phyloP scores from a whole-genome alignment of 2,329 filamentous ascomycete genomes.

The Apiospora malaysiana region DNA sequence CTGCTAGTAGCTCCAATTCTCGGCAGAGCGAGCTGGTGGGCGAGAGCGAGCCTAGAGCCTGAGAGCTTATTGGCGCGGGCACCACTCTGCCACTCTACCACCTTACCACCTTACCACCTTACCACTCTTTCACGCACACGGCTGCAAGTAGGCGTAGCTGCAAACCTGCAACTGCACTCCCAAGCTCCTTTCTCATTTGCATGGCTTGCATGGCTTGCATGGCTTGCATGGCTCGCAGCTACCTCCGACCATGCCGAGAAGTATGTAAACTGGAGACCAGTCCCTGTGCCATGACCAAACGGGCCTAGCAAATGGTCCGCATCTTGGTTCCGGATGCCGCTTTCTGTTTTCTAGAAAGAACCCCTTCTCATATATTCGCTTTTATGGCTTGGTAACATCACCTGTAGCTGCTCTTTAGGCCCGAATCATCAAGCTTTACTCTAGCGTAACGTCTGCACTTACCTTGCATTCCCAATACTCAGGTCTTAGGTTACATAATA shows the following conservation, averaged over 20 bases:
- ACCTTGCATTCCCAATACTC: too few species aligned
- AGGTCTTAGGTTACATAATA: too few species aligned
- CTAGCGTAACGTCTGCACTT: not conserved
- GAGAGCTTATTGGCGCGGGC: not conserved
- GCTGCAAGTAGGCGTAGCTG: too few species aligned
- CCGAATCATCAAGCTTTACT: not conserved
- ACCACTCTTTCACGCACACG: too few species aligned
- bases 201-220: not conserved
- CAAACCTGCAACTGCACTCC: not conserved
- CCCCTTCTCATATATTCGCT: not conserved
- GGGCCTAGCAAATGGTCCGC: not conserved
- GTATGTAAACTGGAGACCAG: not conserved
- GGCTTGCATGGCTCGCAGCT: not conserved
- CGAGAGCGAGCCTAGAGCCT: not conserved
- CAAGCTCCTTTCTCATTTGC: slow-evolving; percentile 7
- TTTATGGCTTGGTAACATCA: not conserved
- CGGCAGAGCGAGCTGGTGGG: slow-evolving; percentile 9
- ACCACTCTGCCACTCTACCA: not conserved
- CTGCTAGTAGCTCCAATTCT: slow-evolving; percentile 3
- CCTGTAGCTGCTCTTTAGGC: not conserved
- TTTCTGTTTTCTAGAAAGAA: not conserved
- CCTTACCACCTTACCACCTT: too few species aligned
- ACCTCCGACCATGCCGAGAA: slow-evolving; percentile 6
- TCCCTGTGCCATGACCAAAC: not conserved
- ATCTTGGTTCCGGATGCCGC: slow-evolving; percentile 12